A percentile compares a stretch with the other conserved stretches of the same genome.
These are phyloP conservation scores for Suillus placidus DNA, from an alignment of 768 basidiomycete species.

Conservation along the genomic window DNA sequence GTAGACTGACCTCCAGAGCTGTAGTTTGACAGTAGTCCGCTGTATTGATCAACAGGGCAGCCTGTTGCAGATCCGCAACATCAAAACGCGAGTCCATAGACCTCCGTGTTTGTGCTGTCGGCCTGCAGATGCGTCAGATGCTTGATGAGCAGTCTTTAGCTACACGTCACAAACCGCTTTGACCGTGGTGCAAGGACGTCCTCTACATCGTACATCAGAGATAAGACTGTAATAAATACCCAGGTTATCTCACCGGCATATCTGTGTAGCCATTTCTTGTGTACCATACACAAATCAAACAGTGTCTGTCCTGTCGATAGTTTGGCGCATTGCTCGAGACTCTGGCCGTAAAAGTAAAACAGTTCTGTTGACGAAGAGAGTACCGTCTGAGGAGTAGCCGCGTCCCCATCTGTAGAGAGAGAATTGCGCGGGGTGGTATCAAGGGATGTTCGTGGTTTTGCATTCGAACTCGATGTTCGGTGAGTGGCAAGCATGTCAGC, in stretches of 20 bases:
- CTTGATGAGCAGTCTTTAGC: background rate
- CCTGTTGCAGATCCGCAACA: conserved; percentile 70
- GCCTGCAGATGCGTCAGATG: conserved; percentile 34
- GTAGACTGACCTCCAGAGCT: conserved; percentile 68
- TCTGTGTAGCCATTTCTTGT: conserved; percentile 92
- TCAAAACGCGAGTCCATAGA: conserved; percentile 86
- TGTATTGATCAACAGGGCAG: conserved; percentile 92
- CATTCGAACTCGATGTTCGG: conserved; percentile 46
- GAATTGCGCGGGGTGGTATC: conserved; percentile 52
- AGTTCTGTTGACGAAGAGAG: conserved; percentile 94
- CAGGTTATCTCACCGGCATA: conserved; percentile 69
- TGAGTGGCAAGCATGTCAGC: conserved; percentile 89
- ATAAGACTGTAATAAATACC: background rate
- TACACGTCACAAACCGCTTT: conserved; percentile 59
- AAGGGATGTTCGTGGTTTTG: conserved; percentile 64
- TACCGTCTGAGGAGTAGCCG: conserved; percentile 60
- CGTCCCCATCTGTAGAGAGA: conserved; percentile 44
- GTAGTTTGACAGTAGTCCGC: conserved; percentile 97
- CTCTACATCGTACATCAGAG: conserved; percentile 50
- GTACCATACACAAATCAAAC: conserved; percentile 77
- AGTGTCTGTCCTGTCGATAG: conserved; percentile 83
- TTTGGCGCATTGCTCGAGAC: conserved; percentile 91
- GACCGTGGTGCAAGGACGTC: conserved; percentile 78
- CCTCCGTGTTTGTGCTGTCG: conserved; percentile 49
- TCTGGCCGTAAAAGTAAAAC: conserved; percentile 97